Base-by-base conservation (phyloP, 2,329 filamentous ascomycete species). In the Colletotrichum filicis region DNA sequence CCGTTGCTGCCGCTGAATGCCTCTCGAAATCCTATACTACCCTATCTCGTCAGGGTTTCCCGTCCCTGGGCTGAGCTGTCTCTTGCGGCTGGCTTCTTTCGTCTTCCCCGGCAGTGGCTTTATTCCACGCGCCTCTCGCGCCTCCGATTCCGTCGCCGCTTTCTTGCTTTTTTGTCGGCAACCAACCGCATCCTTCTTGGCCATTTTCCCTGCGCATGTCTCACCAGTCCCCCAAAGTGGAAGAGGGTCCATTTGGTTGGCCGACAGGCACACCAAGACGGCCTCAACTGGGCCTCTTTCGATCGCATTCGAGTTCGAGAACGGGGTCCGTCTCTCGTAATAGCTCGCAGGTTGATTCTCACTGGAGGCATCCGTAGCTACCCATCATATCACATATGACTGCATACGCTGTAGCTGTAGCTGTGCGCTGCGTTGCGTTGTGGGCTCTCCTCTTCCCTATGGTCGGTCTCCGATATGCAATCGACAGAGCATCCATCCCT, bases 251-350 rank as follows among this genome's bases (percentile, higher is more conserved):
- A 22, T 57, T 35, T 70, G 70, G 66, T 73, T 73, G 70, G 70
- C 24, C 46, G 35, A 30, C 28, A 46, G 22, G 59, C 59, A 65
- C 60, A 37, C 32, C 55, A 19, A 28, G 24, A 30, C 28, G 66
- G 19, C 42, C 42, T 49, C 42, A 49, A 49, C 42, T 49, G 42
- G 66, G 49, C 42, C 55, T 73, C 61, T 65, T 70, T 65, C 66
- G 56, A 65, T 73, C 70, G 70, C 70, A 73, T 73, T 68, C 49
- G 70, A 70, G 70, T 52, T 73, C 60, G 70, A 61, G 61, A 60
- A 73, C 52, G 60, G 70, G 66, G 46, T 60, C 22, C 28, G 46
- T 49, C 37, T 57, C 63, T 68, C 57, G 42, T 70, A 65, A 55
- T 57, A 55, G 53, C 42, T 30, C 42, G 22, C 66, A 42, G 42